Percentiles rank a stretch among this genome's conserved stretches.
These are phyloP conservation scores for Hymenoscyphus linearis DNA, from an alignment of 2,329 filamentous ascomycete species.

Conservation along the genomic window DNA sequence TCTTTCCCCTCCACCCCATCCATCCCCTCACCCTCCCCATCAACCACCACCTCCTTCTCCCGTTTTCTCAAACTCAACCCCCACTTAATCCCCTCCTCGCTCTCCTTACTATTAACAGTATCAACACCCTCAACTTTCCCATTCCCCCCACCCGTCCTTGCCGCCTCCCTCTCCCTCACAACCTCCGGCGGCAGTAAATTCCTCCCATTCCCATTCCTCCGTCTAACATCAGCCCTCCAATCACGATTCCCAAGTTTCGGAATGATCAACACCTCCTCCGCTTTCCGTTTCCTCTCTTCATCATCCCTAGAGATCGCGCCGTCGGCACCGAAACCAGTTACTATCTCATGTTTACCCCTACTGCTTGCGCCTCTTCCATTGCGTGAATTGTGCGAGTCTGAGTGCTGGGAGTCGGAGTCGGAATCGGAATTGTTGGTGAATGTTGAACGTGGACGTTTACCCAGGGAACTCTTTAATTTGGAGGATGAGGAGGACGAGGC, in stretches of 20 bases:
- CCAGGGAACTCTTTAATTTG: conserved; percentile 27
- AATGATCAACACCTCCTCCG: conserved; percentile 45
- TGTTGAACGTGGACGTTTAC: conserved; percentile 39
- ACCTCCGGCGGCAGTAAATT: conserved; percentile 53
- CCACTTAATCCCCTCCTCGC: conserved; percentile 37
- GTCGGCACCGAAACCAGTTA: conserved; percentile 47
- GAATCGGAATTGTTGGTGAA: conserved; percentile 51
- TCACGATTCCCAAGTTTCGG: conserved; percentile 53
- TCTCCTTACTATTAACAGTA: conserved; percentile 43
- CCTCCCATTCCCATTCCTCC: conserved; percentile 38
- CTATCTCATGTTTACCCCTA: conserved; percentile 38
- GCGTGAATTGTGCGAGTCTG: no score
- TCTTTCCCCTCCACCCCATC: conserved; percentile 9
- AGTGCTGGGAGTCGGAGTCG: no score
- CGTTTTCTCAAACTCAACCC: conserved; percentile 44
- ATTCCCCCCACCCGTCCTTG: conserved; percentile 20
- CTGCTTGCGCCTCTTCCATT: conserved; percentile 15
- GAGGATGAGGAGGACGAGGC: conserved; percentile 22
- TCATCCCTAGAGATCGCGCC: conserved; percentile 35
- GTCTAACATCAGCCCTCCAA: conserved; percentile 54
- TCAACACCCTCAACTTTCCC: conserved; percentile 36
- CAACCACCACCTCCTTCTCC: conserved; percentile 1
- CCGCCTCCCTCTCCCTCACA: conserved; percentile 41
- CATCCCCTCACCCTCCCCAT: conserved; percentile 23
- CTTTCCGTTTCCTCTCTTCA: conserved; percentile 30